Percentiles rank a stretch among this genome's conserved stretches.
Evolutionary conservation across 106 monocot species (phyloP).

Genomic region (Acorus gramineus): DNA sequence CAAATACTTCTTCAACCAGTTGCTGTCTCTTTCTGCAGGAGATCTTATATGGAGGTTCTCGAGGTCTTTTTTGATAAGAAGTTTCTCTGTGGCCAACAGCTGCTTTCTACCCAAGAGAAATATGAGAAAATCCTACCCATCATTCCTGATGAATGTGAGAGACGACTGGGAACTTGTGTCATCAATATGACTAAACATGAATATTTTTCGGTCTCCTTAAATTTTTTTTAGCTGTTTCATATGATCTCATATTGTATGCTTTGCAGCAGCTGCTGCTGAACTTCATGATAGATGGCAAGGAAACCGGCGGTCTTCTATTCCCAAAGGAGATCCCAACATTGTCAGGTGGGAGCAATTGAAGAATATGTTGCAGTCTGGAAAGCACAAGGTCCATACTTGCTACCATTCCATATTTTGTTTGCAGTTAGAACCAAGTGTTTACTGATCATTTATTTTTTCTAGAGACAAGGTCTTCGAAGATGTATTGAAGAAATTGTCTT

Average conservation of each 20-base stretch:
- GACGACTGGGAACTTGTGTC: too few species aligned
- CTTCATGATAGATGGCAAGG: constrained; percentile 79
- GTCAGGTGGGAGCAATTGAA: constrained; percentile 86
- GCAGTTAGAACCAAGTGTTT: too few species aligned
- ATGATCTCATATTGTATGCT: background rate
- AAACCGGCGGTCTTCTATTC: constrained; percentile 41
- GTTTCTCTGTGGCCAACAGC: constrained; percentile 45
- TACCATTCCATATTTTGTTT: background rate
- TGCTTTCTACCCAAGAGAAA: constrained; percentile 63
- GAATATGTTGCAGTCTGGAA: constrained; percentile 66
- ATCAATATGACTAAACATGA: background rate
- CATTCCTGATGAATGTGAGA: constrained; percentile 85
- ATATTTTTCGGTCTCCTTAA: background rate
- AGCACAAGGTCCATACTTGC: constrained; percentile 53
- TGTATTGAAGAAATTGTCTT: constrained; percentile 95
- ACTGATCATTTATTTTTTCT: background rate
- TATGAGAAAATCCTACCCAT: constrained; percentile 70
- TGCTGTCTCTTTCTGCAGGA: constrained; percentile 30
- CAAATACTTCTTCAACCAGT: background rate
- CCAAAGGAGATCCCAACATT: constrained; percentile 58
- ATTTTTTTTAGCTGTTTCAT: background rate
- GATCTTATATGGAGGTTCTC: constrained; percentile 75
- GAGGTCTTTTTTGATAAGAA: constrained; percentile 59
- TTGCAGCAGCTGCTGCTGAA: constrained; percentile 62
- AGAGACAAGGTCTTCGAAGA: constrained; percentile 55